Evolutionary conservation across 495 filamentous ascomycete species (phyloP).

Genomic region (Aspergillus biplanus): DNA sequence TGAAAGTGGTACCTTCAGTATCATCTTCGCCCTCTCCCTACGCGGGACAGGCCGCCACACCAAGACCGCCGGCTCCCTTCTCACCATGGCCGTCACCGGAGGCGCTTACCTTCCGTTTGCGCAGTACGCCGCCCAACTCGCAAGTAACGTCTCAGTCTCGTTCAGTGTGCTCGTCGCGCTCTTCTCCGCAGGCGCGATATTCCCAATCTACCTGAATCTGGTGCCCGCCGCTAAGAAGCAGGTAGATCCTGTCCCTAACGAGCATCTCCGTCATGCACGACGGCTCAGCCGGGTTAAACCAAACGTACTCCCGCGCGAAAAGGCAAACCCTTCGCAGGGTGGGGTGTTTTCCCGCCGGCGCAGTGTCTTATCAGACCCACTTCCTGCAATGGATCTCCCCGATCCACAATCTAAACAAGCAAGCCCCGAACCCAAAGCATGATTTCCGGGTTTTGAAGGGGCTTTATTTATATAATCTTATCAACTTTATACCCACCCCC

Average conservation of each 20-base stretch:
- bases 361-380: conserved; percentile 39
- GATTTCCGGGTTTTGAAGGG: neutral
- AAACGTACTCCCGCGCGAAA: conserved; percentile 34
- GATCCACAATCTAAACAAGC: neutral
- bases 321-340: conserved; percentile 38
- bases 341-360: conserved; percentile 46
- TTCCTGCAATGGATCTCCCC: conserved; percentile 30
- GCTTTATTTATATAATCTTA: neutral
- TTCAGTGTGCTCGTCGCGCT: conserved; percentile 62
- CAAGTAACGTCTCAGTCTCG: conserved; percentile 48
- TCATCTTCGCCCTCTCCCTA: conserved; percentile 62
- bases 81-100: conserved; percentile 61
- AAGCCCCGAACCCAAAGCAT: neutral
- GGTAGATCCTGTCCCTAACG: conserved; percentile 59
- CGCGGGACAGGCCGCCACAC: conserved; percentile 64
- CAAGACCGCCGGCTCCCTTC: conserved; percentile 57
- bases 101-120: conserved; percentile 61
- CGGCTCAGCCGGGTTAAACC: conserved; percentile 28
- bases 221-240: conserved; percentile 61
- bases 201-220: conserved; percentile 63
- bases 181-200: conserved; percentile 58
- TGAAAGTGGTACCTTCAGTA: conserved; percentile 63
- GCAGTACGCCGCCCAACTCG: conserved; percentile 48
- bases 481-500: neutral
- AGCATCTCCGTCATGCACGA: conserved; percentile 44